Base-by-base conservation (phyloP, 1,284 basidiomycete genomes). In the Cutaneotrichosporon mucoides region DNA sequence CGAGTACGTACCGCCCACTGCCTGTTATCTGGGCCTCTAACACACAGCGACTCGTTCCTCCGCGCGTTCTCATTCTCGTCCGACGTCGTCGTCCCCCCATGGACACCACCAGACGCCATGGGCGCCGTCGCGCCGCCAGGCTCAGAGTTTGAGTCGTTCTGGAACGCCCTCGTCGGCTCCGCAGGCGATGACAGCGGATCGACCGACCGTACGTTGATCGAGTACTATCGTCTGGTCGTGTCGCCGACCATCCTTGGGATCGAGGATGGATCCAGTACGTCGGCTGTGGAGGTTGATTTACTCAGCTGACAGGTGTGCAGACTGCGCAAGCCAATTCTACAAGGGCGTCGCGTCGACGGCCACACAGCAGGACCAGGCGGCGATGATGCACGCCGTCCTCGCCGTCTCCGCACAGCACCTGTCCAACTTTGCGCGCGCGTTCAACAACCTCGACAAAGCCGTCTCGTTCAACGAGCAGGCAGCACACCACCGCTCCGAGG, bases 391-490 rank as follows among this genome's bases (percentile, higher is more conserved):
- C 49, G 49, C 49, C 3, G 49, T 51, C 8, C 24, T 51, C 16
- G 16, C 49, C 6, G 38, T 51, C 9, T 33, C 35, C 16, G 49
- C 49, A 11, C 49, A 51, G 16, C 49, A 51, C 38, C 37, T 51
- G 11, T 51, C 49, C 6, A 41, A 51, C 38, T 42, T 51, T 33
- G 49, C 49, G 4, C 49, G 49, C 9, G 49, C 49, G 15, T 40
- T 42, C 49, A 51, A 51, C 37, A 41, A 40, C 11, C 10, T 42
- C 37, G 37, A 40, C 38, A 41, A 51, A 16, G 37, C 49, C 9
- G 37, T 51, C 38, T 41, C 37, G 5, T 51, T 51, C 49, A 51
- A 51, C 11, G 49, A 51, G n/a, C 49, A 51, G 7, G 49, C 49
- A 3, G 49, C 49, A 7, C 49, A 41, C 16, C 49, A 51, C 16